Percentiles rank a stretch among this genome's conserved stretches.
Evolutionary conservation across 2,329 filamentous ascomycete genomes (phyloP).

Genomic region (Penicillium hesseltinei): DNA sequence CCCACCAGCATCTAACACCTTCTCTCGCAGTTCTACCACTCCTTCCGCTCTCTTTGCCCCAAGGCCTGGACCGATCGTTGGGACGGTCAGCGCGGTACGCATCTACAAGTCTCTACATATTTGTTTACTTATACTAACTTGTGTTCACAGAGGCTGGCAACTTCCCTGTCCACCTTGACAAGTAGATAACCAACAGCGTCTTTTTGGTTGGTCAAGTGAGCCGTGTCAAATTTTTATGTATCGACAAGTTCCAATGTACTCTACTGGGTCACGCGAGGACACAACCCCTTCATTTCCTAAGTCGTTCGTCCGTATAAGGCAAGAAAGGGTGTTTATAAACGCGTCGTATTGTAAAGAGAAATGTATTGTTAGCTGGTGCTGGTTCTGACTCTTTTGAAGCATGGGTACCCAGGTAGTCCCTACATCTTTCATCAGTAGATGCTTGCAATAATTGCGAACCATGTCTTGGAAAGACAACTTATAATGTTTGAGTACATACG

Average conservation of each 20-base stretch:
- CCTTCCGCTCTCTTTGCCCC: conserved; percentile 96
- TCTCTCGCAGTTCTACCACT: conserved; percentile 76
- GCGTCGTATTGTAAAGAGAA: conserved; percentile 25
- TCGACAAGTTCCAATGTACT: conserved; percentile 40
- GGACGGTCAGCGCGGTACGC: conserved; percentile 94
- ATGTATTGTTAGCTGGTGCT: conserved; percentile 12
- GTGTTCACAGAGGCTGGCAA: conserved; percentile 51
- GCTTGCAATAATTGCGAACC: not conserved
- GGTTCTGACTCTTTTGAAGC: not conserved
- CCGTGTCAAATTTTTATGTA: conserved; percentile 30
- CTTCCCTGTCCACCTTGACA: conserved; percentile 53
- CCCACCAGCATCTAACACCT: conserved; percentile 4
- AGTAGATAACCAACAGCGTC: conserved; percentile 34
- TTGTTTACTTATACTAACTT: conserved; percentile 10
- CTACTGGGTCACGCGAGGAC: conserved; percentile 37
- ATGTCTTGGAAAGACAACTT: not conserved
- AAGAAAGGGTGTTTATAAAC: conserved; percentile 35
- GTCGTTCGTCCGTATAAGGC: conserved; percentile 12
- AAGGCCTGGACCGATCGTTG: conserved; percentile 90
- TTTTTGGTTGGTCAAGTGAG: conserved; percentile 28
- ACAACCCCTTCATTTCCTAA: conserved; percentile 26
- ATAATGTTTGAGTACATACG: no score
- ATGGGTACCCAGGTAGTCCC: no score
- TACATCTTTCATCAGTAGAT: not conserved
- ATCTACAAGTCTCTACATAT: not conserved